Base-by-base conservation (phyloP, 768 basidiomycete species). In the Suillus alpinus region DNA sequence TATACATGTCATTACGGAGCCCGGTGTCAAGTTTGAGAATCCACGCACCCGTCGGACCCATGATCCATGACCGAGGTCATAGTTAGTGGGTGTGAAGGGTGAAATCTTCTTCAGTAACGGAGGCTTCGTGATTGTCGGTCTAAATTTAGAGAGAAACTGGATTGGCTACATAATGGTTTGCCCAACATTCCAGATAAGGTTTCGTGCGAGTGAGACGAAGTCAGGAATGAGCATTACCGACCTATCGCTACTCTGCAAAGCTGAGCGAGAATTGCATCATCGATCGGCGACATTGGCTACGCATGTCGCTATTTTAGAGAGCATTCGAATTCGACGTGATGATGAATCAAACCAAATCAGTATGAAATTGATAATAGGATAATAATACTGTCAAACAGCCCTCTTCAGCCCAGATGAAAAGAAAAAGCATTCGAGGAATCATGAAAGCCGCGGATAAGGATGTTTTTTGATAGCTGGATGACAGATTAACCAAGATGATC, bases 111-210 rank as follows among this genome's bases (percentile, higher is more conserved):
- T 51, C 50, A 20, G 50, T 32, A 34, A 31, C 14, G 16, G 14
- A 26, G n/a, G 4, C 20, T 53, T 36, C 34, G 52, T 36, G n/a
- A 37, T 53, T 37, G 52, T 53, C 13, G 34, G 34, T 37, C 36
- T 55, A 55, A 55, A 37, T 55, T 55, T 55, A 55, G 52, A 10
- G 16, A 46, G 44, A 46, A 44, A 16, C 52, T 16, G 34, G 20
- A 23, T n/a, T 53, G 12, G n/a, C 32, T 20, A 29, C 8, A 18
- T 16, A 20, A 34, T 37, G 8, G 23, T 26, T 53, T 37, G 5
- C 32, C 50, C 29, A 31, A 14, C 13, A 3, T 26, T 47, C 14
- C 7, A 26, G 29, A 2, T 32, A 32, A 32, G 31, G 31, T 29
- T 9, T 10, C 8, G 18, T 50, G 29, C 20, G 8, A 4, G 40